phyloP scores from a whole-genome alignment of 2,329 filamentous ascomycete genomes.

The Curvularia sp. region DNA sequence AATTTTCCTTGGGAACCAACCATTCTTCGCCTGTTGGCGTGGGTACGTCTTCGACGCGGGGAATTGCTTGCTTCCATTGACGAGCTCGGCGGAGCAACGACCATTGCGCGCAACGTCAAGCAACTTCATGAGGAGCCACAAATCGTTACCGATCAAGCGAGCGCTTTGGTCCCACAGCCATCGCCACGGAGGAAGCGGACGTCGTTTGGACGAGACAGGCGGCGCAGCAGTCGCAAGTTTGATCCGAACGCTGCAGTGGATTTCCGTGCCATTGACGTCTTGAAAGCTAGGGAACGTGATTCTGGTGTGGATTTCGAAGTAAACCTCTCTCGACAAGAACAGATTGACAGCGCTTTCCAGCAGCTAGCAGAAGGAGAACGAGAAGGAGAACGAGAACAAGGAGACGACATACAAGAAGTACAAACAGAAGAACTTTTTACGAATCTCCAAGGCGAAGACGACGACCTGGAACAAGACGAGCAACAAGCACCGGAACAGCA shows the following conservation, averaged over 20 bases:
- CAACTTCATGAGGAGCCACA: constrained; percentile 26
- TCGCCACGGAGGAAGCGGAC: constrained; percentile 35
- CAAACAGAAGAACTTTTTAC: constrained; percentile 8
- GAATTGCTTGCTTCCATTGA: constrained; percentile 56
- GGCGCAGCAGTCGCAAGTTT: constrained; percentile 42
- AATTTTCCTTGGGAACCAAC: constrained; percentile 61
- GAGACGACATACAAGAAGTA: neutral
- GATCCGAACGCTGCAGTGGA: constrained; percentile 37
- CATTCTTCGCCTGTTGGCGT: constrained; percentile 54
- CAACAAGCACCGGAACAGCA: constrained; percentile 13
- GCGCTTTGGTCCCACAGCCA: constrained; percentile 11
- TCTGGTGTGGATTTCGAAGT: constrained; percentile 20
- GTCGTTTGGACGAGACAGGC: constrained; percentile 37
- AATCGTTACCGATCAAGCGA: constrained; percentile 9
- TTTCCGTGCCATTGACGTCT: constrained; percentile 26
- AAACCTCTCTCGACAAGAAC: constrained; percentile 14
- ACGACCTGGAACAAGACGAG: constrained; percentile 19
- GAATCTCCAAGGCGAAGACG: constrained; percentile 15
- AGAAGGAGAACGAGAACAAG: neutral
- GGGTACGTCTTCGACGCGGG: constrained; percentile 54
- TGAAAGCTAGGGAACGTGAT: constrained; percentile 33
- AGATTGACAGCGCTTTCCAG: constrained; percentile 11
- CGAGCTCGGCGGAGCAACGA: constrained; percentile 53
- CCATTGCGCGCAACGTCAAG: constrained; percentile 46
- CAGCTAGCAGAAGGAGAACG: constrained; percentile 3